Base-by-base conservation (phyloP, 2,329 filamentous ascomycete species). In the Corynespora cassiicola region DNA sequence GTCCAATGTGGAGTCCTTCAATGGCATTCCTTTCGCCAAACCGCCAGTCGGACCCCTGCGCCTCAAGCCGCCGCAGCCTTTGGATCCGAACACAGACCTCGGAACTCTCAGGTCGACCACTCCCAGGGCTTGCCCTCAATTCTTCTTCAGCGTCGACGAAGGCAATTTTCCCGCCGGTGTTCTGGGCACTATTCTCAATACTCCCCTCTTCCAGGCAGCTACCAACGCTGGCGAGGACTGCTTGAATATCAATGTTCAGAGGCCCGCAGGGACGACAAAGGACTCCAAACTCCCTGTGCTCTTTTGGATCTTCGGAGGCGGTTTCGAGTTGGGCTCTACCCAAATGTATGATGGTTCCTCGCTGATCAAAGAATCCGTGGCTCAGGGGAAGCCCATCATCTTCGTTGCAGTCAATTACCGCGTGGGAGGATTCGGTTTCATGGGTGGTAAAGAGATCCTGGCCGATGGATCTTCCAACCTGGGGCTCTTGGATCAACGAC, bases 391-490 rank as follows among this genome's bases (percentile, higher is more conserved):
- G 66, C 84, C 85, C 0, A 82, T 92, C 46, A 70, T 95, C 30
- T 88, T 85, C 36, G 87, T 92, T 0, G 79, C 84, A 0, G 82
- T 91, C 58, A 91, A 90, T 69, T 91, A 95, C 68, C 84, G 87
- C 2, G 73, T 88, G 1, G 85, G 80, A 6, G 86, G 82, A 0
- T 90, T 90, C 45, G 88, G 87, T 0, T 90, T 90, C 68, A 59
- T 90, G 61, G 78, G 82, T 0, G 86, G 86, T 6, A 78, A 78
- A 35, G 85, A 90, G 62, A 75, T 90, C 27, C 71, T 85, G 3
- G 73, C 75, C 4, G 85, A 88, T 45, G 85, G 86, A 2, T 77
- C 83, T 2, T 68, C 84, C 3, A 92, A 91, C 58, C 64, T 89
- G 3, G 88, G 88, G 3, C 75, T 88, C 3, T 73, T 87, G 0